phyloP scores from a whole-genome alignment of 352 stramenopile genomes.

The Phytophthora ohioensis region DNA sequence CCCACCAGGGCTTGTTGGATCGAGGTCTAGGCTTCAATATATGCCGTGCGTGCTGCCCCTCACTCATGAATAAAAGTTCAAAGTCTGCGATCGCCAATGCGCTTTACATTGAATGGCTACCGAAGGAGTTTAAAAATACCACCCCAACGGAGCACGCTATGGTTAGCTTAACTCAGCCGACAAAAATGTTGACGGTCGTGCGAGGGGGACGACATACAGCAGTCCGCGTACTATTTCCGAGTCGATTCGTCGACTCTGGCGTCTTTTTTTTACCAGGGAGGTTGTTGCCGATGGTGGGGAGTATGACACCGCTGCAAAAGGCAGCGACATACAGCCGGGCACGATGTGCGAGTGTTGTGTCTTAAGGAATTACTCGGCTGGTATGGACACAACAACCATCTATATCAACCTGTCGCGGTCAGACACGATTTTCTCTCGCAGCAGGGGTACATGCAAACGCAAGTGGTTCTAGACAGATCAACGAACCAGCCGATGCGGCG shows the following conservation, averaged over 20 bases:
- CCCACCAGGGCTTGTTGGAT: too few species aligned
- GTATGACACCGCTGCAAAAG: not conserved
- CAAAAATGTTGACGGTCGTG: not conserved
- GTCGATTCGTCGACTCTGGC: not conserved
- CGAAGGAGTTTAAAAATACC: not conserved
- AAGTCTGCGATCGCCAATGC: not conserved
- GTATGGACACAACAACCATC: not conserved
- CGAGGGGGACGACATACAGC: not conserved
- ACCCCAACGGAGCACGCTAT: not conserved
- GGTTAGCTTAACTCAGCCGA: not conserved
- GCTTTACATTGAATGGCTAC: not conserved
- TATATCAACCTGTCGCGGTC: not conserved
- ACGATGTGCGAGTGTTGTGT: not conserved
- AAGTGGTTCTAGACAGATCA: not conserved
- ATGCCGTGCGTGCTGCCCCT: not conserved
- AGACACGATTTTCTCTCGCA: too few species aligned
- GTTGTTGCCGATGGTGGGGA: not conserved
- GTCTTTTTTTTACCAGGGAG: not conserved
- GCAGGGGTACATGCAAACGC: not conserved
- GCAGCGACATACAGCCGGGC: not conserved
- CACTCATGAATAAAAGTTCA: not conserved
- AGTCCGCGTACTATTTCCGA: not conserved
- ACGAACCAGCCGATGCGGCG: not conserved
- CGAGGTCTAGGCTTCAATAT: too few species aligned
- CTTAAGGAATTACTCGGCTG: not conserved